Percentiles rank a stretch among this genome's conserved stretches.
These are phyloP conservation scores for Drechmeria coniospora DNA, from an alignment of 2,329 filamentous ascomycete species.

Conservation along the genomic window DNA sequence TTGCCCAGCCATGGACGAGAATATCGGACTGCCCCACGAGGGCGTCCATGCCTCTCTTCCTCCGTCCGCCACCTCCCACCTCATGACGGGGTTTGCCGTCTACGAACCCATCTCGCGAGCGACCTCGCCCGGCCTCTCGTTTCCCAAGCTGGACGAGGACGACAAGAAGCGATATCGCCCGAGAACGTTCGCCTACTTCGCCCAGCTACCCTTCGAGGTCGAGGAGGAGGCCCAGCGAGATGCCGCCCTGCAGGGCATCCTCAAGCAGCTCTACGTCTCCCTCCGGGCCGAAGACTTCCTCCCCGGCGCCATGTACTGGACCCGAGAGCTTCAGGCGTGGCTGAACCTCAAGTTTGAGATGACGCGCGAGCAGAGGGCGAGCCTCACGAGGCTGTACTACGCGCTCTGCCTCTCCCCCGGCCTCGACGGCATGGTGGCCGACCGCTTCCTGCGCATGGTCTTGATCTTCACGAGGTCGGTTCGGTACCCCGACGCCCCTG, in stretches of 20 bases:
- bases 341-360: constrained; percentile 95
- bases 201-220: constrained; percentile 74
- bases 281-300: constrained; percentile 88
- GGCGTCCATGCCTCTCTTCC: constrained; percentile 15
- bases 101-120: constrained; percentile 67
- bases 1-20: constrained; percentile 21
- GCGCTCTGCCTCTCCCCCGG: constrained; percentile 84
- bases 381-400: constrained; percentile 83
- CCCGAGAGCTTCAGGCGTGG: constrained; percentile 89
- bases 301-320: constrained; percentile 91
- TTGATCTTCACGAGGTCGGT: constrained; percentile 83
- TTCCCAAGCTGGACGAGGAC: constrained; percentile 31
- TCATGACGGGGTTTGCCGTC: constrained; percentile 23
- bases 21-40: constrained; percentile 18
- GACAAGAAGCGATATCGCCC: constrained; percentile 58
- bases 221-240: constrained; percentile 70
- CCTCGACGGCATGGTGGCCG: constrained; percentile 63
- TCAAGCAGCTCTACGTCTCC: constrained; percentile 86
- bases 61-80: constrained; percentile 16
- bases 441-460: constrained; percentile 94
- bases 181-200: constrained; percentile 85
- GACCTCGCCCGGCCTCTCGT: constrained; percentile 61
- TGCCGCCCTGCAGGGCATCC: constrained; percentile 66
- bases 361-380: constrained; percentile 66
- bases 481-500: neutral